Evolutionary conservation across 2,329 filamentous ascomycete species (phyloP).

Genomic region (Hypomyces perniciosus): DNA sequence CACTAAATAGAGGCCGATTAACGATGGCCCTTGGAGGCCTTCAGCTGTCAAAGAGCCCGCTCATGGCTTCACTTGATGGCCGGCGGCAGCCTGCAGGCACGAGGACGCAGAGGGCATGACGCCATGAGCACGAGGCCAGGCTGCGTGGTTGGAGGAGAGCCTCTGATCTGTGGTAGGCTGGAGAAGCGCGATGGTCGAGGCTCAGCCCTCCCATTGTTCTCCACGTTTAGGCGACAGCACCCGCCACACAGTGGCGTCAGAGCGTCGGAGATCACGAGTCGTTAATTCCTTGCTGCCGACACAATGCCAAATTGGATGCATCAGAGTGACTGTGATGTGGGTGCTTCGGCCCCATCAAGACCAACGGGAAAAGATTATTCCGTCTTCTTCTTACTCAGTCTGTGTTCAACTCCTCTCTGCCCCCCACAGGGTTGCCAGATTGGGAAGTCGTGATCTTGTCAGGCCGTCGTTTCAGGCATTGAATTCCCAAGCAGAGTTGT

Average conservation of each 20-base stretch:
- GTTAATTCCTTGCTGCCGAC: too few relatives aligned
- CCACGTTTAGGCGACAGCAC: neutral
- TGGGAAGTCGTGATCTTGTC: slow-evolving; percentile 12
- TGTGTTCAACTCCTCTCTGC: neutral
- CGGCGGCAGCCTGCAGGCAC: slow-evolving; percentile 10
- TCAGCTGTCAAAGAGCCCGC: neutral
- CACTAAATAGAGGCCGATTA: neutral
- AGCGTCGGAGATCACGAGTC: neutral
- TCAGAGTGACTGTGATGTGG: too few relatives aligned
- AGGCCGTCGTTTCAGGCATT: slow-evolving; percentile 16
- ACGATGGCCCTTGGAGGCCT: slow-evolving; percentile 1
- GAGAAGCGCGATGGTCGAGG: slow-evolving; percentile 5
- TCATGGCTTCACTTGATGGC: slow-evolving; percentile 2
- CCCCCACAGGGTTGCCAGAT: slow-evolving; percentile 9
- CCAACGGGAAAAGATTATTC: neutral
- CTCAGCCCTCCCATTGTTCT: neutral
- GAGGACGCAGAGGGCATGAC: slow-evolving; percentile 13
- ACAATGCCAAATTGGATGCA: too few relatives aligned
- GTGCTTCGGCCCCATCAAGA: neutral
- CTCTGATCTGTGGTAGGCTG: neutral
- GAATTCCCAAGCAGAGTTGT: slow-evolving; percentile 7
- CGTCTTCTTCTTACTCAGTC: neutral
- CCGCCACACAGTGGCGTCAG: neutral
- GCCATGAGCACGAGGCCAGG: slow-evolving; percentile 13
- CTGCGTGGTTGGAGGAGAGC: slow-evolving; percentile 1